Evolutionary conservation across 805 yeast species (phyloP).

Genomic region (Osmozyma mogii): DNA sequence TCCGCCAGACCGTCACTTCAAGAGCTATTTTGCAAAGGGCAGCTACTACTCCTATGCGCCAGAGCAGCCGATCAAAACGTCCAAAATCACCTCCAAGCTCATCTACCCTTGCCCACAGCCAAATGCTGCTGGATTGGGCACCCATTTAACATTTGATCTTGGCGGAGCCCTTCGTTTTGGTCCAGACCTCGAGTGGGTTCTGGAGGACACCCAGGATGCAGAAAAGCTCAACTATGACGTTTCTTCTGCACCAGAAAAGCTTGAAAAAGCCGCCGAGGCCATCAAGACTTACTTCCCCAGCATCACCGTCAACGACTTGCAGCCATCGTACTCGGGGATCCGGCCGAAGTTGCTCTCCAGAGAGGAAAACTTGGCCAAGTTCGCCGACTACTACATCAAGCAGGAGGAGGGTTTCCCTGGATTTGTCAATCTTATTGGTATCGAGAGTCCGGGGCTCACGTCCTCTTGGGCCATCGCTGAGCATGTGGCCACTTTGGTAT

Average conservation of each 20-base stretch:
- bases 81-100: slow-evolving; percentile 21
- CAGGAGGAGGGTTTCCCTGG: slow-evolving; percentile 61
- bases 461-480: slow-evolving; percentile 77
- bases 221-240: slow-evolving; percentile 40
- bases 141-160: slow-evolving; percentile 77
- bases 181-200: slow-evolving; percentile 83
- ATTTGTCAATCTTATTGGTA: slow-evolving; percentile 71
- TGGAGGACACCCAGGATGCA: slow-evolving; percentile 18
- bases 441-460: slow-evolving; percentile 89
- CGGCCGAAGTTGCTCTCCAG: slow-evolving; percentile 65
- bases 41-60: slow-evolving; percentile 60
- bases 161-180: slow-evolving; percentile 80
- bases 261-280: slow-evolving; percentile 49
- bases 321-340: slow-evolving; percentile 72
- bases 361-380: slow-evolving; percentile 27
- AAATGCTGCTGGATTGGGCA: slow-evolving; percentile 70
- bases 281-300: slow-evolving; percentile 58
- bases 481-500: slow-evolving; percentile 36
- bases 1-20: slow-evolving; percentile 51
- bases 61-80: slow-evolving; percentile 30
- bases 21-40: slow-evolving; percentile 73
- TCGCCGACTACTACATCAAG: slow-evolving; percentile 67
- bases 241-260: slow-evolving; percentile 36
- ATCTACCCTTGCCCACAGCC: slow-evolving; percentile 74
- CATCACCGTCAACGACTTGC: slow-evolving; percentile 43